Base-by-base conservation (phyloP, 768 basidiomycete genomes). In the Naganishia antarctica region DNA sequence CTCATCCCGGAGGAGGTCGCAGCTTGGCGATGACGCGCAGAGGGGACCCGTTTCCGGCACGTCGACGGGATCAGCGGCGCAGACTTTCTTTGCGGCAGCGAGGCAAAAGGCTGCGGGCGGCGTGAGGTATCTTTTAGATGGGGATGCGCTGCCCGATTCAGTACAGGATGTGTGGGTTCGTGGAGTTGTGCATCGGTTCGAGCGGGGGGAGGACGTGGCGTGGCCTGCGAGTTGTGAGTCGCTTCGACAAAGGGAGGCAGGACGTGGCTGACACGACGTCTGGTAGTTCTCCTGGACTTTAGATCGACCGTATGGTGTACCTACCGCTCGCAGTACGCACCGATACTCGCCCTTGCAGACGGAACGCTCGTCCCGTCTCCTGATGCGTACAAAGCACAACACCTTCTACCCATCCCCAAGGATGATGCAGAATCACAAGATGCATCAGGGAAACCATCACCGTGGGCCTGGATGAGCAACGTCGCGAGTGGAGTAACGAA, bases 301-400 rank as follows among this genome's bases (percentile, higher is more conserved):
- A 86, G 86, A 0, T 89, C 89, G 0, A 82, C 88, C 6, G 81
- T 96, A 57, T 96, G 91, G 88, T 82, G 93, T 46, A 94, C 92
- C 0, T 98, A 98, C 78, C 88, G 93, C 25, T 86, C 86, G 1
- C 87, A 91, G 43, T 94, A 93, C 67, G 75, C 84, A 0, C 87
- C 90, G 2, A 92, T 98, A 70, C 81, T 70, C 15, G 68, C 73
- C 2, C 49, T 79, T 2, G 70, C 76, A 1, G 46, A n/a, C n/a
- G n/a, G n/a, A n/a, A n/a, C 65, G 26, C 70, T 79, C 43, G 62
- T 74, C 9, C 73, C 75, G 0, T 64, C 70, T 0, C 69, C 74
- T 1, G 58, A 68, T 11, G 63, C 70, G 0, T 79, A 76, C n/a
- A 59, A 68, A 49, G 16, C 62, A 66, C 28, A 46, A 58, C 41